Evolutionary conservation across 306 rosid genomes (phyloP), one percentile per base, ranked within the genome.

Genomic region (Leucaena leucocephala): DNA sequence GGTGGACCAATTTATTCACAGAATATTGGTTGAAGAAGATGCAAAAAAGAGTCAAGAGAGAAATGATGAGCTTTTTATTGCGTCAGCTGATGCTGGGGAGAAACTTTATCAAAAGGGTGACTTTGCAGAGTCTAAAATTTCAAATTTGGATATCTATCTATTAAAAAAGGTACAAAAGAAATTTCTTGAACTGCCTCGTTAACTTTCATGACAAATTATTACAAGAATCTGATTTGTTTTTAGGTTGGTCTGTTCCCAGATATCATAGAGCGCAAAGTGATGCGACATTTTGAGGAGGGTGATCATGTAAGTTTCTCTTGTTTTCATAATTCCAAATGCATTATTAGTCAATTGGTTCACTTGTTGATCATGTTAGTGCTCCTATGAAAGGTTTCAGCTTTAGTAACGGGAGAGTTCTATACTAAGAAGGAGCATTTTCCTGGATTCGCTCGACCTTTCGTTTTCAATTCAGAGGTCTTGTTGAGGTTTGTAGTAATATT

Each of bases 221-320:
- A 71, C 80, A 76, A 43, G 57, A 77, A 72, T 80, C 76, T 84
- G 76, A 78, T 73, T 35, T 84, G 9, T 68, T 85, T 79, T 82
- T 85, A 95, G 97, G 98, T 95, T 85, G 98, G 98, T 81, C 54
- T 95, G 76, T 95, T 95, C 89, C 98, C 98, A 62, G 98, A 95
- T 91, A 82, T 95, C 74, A 22, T 95, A 77, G 98, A 95, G 86
- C 90, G 95, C 82, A 95, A 92, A 80, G 97, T 92, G 81, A 82
- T 55, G 72, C 86, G 87, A 13, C 98, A 95, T 86, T 92, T 95
- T 75, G 90, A 92, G 81, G 92, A 95, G 84, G 98, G 98, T 68
- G 98, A 95, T 81, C 85, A 87, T 70, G 98, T 94, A 85, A 86
- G 86, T 58, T 66, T 62, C 52, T 76, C 71, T 65, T 59, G 48